Evolutionary conservation across 306 rosid species (phyloP), one percentile per base, ranked within the genome.

Genomic region (Astragalus glycyphyllos): DNA sequence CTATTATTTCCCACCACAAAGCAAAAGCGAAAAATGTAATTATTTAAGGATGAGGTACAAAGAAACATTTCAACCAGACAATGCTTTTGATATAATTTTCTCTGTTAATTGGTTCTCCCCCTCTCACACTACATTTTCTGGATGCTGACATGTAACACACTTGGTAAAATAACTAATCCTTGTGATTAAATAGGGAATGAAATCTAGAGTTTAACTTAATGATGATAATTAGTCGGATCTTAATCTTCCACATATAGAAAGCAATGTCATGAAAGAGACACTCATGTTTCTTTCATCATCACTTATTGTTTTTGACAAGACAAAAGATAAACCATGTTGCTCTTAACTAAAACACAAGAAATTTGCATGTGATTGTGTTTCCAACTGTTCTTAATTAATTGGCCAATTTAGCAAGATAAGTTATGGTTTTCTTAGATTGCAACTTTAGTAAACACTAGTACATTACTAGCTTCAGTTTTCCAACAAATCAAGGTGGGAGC

Each of bases 291-390:
- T 65, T 76, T 85, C 90, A 84, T 78, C 83, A 82, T 89, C 77
- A 51, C 73, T 74, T 65, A 17, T 76, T 73, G 81, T 67, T 73
- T 73, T 71, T 87, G 82, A 81, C 79, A 77, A 61, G 86, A 81
- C 85, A 65, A 84, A 75, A 80, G 86, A 86, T 69, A 16, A 79
- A 89, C 81, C 72, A 81, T 71, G 79, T 68, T 65, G 85, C 60
- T 86, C 69, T 83, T 80, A 84, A 85, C 81, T 58, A 67, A 74
- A 81, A 66, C 81, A 77, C 70, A 80, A 82, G 84, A 81, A 81
- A 79, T 78, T 77, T 79, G 88, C 98, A 92, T 92, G 96, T 92
- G 95, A 88, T 81, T 73, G 65, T 92, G 96, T 87, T 87, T 83
- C 84, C 84, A 75, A 71, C 75, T 51, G 31, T 49, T 35, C 79